Base-by-base conservation (phyloP, 192 early-diverging fungal species). In the Coemansia sp. region DNA sequence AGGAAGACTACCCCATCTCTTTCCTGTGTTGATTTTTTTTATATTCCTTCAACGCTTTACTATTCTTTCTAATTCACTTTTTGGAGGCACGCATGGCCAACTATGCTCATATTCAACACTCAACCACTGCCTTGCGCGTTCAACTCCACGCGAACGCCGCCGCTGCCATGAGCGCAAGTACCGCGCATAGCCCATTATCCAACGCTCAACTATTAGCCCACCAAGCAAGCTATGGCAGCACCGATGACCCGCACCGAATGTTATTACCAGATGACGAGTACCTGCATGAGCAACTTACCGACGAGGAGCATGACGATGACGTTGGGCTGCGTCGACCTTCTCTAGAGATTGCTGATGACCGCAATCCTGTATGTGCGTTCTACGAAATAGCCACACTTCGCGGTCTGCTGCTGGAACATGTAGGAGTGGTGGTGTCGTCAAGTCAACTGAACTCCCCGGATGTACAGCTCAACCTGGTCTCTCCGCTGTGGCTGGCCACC, bases 371-470 rank as follows among this genome's bases (percentile, higher is more conserved):
- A 14, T 57, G 67, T 44, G 79, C 74, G 41, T 81, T 69, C 37
- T 72, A 64, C 40, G 79, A 75, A 50, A 81, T 76, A 24, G 41
- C 60, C 7, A 68, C 64, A 0, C 64, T 81, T 14, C 70, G 74
- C n/a, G 37, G 64, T 14, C 62, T 81, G 21, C 73, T 81, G 35
- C 40, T 76, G 19, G 73, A 81, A 67, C 66, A 70, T 16, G 79
- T 81, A 2, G 61, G 64, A 19, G 74, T 81, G 46, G 73, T 72
- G 51, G 69, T 81, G 21, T 68, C 69, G 11, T 61, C 71, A 4
- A 64, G 67, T 14, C 79, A 81, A 57, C 54, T 76, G 33, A 62
- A 81, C 70, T 66, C 79, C 6, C 79, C 79, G 6, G 79, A 81
- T 21, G 74, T 72, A 19, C 74, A 81, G 46, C 63, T 81, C 51